Evolutionary conservation across 352 stramenopile genomes (phyloP).

Genomic region (Globisporangium nunn): DNA sequence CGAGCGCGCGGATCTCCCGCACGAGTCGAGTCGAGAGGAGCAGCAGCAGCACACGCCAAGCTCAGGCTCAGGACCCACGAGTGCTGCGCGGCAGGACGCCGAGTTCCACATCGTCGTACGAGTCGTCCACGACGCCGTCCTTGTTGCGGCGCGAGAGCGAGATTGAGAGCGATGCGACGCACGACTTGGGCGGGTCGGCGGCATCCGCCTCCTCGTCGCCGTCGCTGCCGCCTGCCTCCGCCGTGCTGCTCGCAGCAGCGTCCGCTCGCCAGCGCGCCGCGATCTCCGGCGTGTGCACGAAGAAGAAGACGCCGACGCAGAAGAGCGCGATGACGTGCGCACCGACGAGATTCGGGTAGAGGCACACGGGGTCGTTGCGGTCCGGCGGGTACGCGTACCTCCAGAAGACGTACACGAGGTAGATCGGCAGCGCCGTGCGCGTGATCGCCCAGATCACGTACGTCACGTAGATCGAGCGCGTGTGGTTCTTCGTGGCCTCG

Average conservation of each 20-base stretch:
- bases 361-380: constrained; percentile 67
- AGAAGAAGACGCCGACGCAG: constrained; percentile 77
- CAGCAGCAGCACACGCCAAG: too few species aligned
- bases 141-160: constrained; percentile 30
- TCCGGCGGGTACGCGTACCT: constrained; percentile 59
- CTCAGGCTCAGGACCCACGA: constrained; percentile 14
- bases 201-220: constrained; percentile 15
- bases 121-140: constrained; percentile 36
- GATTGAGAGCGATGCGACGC: constrained; percentile 31
- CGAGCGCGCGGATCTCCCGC: neutral
- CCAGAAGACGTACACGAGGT: constrained; percentile 73
- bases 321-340: constrained; percentile 77
- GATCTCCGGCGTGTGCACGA: constrained; percentile 75
- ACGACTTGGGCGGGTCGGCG: constrained; percentile 18
- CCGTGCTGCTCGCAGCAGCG: constrained; percentile 4
- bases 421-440: constrained; percentile 64
- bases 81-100: constrained; percentile 45
- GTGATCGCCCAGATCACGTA: constrained; percentile 73
- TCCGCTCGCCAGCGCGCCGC: constrained; percentile 22
- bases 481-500: constrained; percentile 56
- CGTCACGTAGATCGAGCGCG: constrained; percentile 64
- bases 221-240: constrained; percentile 9
- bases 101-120: constrained; percentile 55
- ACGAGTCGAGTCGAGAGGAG: neutral
- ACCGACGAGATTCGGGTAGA: constrained; percentile 69